These are phyloP conservation scores for Irpex sp. DNA, from an alignment of 1,284 basidiomycete genomes.

Conservation along the genomic window DNA sequence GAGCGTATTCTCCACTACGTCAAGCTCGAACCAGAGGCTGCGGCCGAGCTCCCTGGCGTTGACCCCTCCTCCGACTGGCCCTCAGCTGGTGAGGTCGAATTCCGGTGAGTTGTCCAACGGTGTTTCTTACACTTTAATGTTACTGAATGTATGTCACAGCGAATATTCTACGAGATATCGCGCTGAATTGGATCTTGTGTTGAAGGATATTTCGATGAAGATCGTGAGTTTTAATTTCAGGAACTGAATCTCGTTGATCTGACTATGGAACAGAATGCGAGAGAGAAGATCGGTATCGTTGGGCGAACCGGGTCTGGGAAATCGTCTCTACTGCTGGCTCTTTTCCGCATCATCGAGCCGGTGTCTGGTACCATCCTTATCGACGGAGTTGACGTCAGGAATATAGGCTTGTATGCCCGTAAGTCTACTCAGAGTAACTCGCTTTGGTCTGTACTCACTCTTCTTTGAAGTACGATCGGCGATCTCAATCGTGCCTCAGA, in stretches of 20 bases:
- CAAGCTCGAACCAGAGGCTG: conserved; percentile 74
- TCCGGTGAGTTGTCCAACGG: conserved; percentile 44
- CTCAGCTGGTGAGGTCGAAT: conserved; percentile 69
- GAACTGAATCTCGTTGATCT: conserved; percentile 1
- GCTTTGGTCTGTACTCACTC: conserved; percentile 8
- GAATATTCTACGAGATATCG: conserved; percentile 84
- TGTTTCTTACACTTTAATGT: background rate
- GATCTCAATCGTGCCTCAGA: conserved; percentile 90
- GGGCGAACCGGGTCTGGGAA: conserved; percentile 95
- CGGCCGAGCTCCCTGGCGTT: conserved; percentile 64
- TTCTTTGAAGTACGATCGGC: conserved; percentile 54
- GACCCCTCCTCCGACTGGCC: conserved; percentile 76
- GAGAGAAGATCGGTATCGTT: conserved; percentile 82
- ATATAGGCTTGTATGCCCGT: conserved; percentile 81
- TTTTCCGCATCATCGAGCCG: conserved; percentile 86
- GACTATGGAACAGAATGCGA: conserved; percentile 47
- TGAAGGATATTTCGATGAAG: conserved; percentile 70
- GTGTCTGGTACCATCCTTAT: conserved; percentile 75
- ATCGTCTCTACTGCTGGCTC: conserved; percentile 64
- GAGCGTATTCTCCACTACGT: conserved; percentile 77
- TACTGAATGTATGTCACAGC: conserved; percentile 29
- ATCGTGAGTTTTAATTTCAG: conserved; percentile 41
- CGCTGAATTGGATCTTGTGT: conserved; percentile 72
- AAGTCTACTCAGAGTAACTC: conserved; percentile 23
- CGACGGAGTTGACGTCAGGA: conserved; percentile 81